Evolutionary conservation across 2,329 filamentous ascomycete species (phyloP).

Genomic region (Conoideocrella luteorostrata): DNA sequence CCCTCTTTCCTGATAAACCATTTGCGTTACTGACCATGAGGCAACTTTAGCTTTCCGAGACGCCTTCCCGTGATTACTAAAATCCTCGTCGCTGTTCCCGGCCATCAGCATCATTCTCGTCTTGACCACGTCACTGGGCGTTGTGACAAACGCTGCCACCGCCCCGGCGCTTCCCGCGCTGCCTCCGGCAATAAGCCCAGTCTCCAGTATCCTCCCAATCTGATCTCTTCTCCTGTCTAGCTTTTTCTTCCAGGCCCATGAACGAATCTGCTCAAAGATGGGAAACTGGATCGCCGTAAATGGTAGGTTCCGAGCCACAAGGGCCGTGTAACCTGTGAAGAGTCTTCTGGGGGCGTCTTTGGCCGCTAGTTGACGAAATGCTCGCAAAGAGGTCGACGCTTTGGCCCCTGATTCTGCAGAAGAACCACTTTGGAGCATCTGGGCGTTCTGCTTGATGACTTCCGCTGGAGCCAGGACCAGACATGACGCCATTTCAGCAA

Average conservation of each 20-base stretch:
- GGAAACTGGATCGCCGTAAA: conserved; percentile 88
- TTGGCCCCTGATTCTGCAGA: conserved; percentile 12
- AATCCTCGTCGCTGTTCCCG: conserved; percentile 20
- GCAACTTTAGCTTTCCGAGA: conserved; percentile 19
- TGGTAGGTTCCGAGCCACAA: conserved; percentile 76
- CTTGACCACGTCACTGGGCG: conserved; percentile 84
- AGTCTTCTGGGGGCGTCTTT: conserved; percentile 52
- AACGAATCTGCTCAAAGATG: conserved; percentile 68
- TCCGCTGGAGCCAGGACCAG: conserved; percentile 83
- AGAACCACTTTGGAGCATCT: conserved; percentile 54
- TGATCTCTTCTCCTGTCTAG: conserved; percentile 18
- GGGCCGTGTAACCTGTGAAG: conserved; percentile 68
- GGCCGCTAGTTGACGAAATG: conserved; percentile 44
- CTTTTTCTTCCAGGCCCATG: conserved; percentile 38
- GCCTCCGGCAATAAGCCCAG: conserved; percentile 62
- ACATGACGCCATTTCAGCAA: conserved; percentile 79
- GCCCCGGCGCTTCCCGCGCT: conserved; percentile 71
- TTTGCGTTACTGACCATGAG: conserved; percentile 53
- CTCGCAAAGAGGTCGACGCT: conserved; percentile 39
- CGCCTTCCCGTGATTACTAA: conserved; percentile 17
- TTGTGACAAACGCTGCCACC: conserved; percentile 73
- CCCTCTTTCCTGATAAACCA: conserved; percentile 62
- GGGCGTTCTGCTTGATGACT: conserved; percentile 89
- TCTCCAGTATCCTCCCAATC: conserved; percentile 48
- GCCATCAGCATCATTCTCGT: conserved; percentile 79